Base-by-base conservation (phyloP, 1,284 basidiomycete species). In the Ustilago crameri region DNA sequence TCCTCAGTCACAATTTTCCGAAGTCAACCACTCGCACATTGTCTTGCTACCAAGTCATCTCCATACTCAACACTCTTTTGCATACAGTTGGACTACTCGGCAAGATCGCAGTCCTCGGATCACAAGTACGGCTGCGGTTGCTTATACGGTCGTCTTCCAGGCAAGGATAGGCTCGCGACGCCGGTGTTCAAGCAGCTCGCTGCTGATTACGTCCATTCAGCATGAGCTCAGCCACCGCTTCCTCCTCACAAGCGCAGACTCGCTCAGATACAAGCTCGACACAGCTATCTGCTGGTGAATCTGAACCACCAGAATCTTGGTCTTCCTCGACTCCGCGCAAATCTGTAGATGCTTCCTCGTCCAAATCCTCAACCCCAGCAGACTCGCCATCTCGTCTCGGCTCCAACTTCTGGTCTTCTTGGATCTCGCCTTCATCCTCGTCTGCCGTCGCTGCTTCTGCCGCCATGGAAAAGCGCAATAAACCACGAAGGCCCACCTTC, bases 401-500 rank as follows among this genome's bases (percentile, higher is more conserved):
- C 52, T 64, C 65, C 45, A 54, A 12, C 35, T 75, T 73, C 24
- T 75, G 69, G 69, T 72, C 69, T 22, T 72, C 73, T 7, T 75
- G 73, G 73, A 55, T 64, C 27, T 75, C 73, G 35, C 73, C 68
- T 10, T 72, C 73, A n/a, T 72, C 69, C 4, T 75, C 73, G 7
- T 71, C 73, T 5, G 68, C 73, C n/a, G 56, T 73, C 14, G 73
- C 73, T 18, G 73, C 73, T 30, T 73, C 68, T 32, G 54, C 69
- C n/a, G 69, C 68, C 27, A 64, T 75, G 56, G 73, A 75, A 51
- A 75, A 70, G 52, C 54, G 68, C 22, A 35, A 48, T 3, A 66
- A 55, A 30, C 71, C 58, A 8, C 52, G 67, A 3, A 37, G 70
- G 30, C 73, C 80, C 27, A 62, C 69, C 4, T 83, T 75, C 42